Base-by-base conservation (phyloP, 2,329 filamentous ascomycete species). In the Fusarium illudens region DNA sequence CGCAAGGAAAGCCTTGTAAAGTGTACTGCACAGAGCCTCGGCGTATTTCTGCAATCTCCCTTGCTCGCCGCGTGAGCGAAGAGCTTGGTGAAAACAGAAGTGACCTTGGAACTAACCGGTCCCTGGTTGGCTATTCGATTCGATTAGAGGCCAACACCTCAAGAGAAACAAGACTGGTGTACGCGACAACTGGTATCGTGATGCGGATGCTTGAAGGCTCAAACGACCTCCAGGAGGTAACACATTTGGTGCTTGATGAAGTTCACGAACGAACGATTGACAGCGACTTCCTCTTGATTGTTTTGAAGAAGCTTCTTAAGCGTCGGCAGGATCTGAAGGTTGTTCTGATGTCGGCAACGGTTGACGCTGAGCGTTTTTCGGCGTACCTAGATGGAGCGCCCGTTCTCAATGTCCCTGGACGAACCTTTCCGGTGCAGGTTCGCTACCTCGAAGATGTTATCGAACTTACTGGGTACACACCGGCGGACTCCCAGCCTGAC, bases 261-360 rank as follows among this genome's bases (percentile, higher is more conserved):
- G 95, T 98, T 3, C 96, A 99, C 75, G 96, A 99, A 78, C 89
- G 95, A 65, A 92, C 93, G 12, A 98, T 99, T 71, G 96, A 99
- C 76, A 97, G 94, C 59, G 96, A 99, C 77, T 97, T 99, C 77
- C 83, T 99, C 32, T 85, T 99, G 15, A 96, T 99, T 71, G 92
- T 98, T 1, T 85, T 99, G 52, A 93, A 93, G 75, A 92, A 94
- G 65, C 83, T 99, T 4, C 86, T 97, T 81, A 78, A 86, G 29
- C 87, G 87, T 69, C 87, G 95, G 56, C 90, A 90, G 64, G 92
- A 97, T 67, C 83, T 99, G 53, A 98, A 97, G 79, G 91, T 99
- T 19, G 86, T 99, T 34, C 86, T 99, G 49, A 99, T 99, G 96
- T 98, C 95, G 70, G 96, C 96, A 11, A 99, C 96, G 1, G 93